A percentile compares a stretch with the other conserved stretches of the same genome.
Evolutionary conservation across 108 stramenopile species (phyloP).

Genomic region (Pinguiococcus pyrenoidosus): DNA sequence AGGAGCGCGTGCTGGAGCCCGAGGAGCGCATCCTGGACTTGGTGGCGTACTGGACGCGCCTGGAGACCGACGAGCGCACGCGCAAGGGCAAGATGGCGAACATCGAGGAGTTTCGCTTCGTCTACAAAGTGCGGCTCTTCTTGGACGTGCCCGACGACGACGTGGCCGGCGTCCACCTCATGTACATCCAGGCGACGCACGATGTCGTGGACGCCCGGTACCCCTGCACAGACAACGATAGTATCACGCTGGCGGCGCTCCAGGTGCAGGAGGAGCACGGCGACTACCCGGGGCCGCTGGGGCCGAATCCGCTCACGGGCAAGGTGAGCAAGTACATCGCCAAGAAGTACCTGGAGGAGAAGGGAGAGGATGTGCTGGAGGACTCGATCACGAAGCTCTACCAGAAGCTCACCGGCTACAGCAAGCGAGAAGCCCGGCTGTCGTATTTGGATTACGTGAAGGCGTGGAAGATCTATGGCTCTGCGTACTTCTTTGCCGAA

Average conservation of each 20-base stretch:
- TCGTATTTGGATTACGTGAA: slow-evolving; percentile 18
- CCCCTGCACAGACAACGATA: slow-evolving; percentile 22
- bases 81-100: slow-evolving; percentile 4
- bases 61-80: background rate
- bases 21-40: slow-evolving; percentile 27
- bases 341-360: background rate
- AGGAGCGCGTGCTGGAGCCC: slow-evolving; percentile 28
- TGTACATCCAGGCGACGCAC: slow-evolving; percentile 25
- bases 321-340: background rate
- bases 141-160: slow-evolving; percentile 16
- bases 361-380: slow-evolving; percentile 4
- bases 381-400: slow-evolving; percentile 15
- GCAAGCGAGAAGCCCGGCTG: slow-evolving; percentile 1
- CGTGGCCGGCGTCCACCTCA: slow-evolving; percentile 5
- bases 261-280: slow-evolving; percentile 13
- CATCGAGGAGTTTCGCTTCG: slow-evolving; percentile 10
- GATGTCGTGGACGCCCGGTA: slow-evolving; percentile 27
- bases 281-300: slow-evolving; percentile 1
- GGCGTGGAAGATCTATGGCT: slow-evolving; percentile 29
- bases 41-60: slow-evolving; percentile 26
- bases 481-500: slow-evolving; percentile 23
- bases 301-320: too few species aligned
- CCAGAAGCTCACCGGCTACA: slow-evolving; percentile 16
- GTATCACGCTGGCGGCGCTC: slow-evolving; percentile 15
- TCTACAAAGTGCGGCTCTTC: slow-evolving; percentile 27